Percentiles rank a stretch among this genome's conserved stretches.
Conservation (phyloP, 2,329 filamentous ascomycete species). For the Massarina eburnea region DNA sequence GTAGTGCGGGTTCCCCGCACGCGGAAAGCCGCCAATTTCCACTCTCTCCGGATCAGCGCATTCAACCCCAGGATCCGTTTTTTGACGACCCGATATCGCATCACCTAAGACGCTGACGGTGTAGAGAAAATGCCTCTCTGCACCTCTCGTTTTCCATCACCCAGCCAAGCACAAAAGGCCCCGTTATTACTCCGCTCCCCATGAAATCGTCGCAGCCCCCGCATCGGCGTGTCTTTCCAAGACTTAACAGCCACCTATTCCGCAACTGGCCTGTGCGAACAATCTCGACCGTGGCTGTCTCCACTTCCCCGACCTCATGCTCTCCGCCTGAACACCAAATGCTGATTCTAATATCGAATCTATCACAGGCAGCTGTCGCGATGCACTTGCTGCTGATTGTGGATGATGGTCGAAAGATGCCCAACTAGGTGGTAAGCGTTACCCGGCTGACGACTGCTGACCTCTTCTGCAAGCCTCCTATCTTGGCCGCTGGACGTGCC, state of each 20-base stretch:
- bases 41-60: neutral
- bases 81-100: neutral
- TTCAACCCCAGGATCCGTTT: neutral
- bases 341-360: neutral
- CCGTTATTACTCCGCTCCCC: neutral
- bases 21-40: neutral
- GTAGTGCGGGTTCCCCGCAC: neutral
- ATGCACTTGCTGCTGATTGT: neutral
- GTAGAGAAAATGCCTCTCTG: neutral
- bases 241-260: neutral
- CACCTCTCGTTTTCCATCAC: neutral
- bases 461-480: constrained; percentile 28
- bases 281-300: neutral
- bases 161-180: neutral
- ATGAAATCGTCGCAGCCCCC: neutral
- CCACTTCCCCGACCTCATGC: neutral
- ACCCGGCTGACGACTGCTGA: constrained; percentile 30
- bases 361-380: neutral
- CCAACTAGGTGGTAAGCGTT: constrained; percentile 23
- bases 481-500: constrained; percentile 32
- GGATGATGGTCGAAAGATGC: constrained; percentile 34
- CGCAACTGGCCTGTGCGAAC: neutral
- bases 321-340: neutral
- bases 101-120: neutral
- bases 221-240: neutral